These are phyloP conservation scores for Sordariomycetes sp. DNA, from an alignment of 2,329 filamentous ascomycete genomes.

Conservation along the genomic window DNA sequence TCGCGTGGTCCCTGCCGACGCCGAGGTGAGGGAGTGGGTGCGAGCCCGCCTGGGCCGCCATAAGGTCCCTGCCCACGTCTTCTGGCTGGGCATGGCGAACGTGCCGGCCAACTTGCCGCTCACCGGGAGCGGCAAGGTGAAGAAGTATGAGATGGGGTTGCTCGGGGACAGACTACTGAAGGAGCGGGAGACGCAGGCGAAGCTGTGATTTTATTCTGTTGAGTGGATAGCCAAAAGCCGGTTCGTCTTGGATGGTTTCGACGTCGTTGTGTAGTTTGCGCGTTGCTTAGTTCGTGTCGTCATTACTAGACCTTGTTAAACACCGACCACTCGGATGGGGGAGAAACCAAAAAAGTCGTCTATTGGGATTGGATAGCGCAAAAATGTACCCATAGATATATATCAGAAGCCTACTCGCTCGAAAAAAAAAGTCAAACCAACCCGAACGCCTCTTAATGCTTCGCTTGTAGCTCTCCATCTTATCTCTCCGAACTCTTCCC, in stretches of 20 bases:
- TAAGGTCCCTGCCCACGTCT: constrained; percentile 63
- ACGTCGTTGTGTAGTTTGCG: background rate
- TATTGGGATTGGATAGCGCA: background rate
- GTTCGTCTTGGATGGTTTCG: background rate
- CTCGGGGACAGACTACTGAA: constrained; percentile 43
- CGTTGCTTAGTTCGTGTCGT: background rate
- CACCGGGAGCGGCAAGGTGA: constrained; percentile 63
- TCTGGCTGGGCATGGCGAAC: constrained; percentile 58
- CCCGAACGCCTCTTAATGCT: background rate
- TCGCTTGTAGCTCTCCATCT: background rate
- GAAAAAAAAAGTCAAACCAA: background rate
- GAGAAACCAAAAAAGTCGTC: background rate
- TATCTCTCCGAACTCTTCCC: background rate
- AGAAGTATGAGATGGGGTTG: constrained; percentile 54
- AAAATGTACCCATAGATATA: background rate
- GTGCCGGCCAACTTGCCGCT: constrained; percentile 46
- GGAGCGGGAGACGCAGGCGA: constrained; percentile 32
- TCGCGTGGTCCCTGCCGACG: constrained; percentile 27
- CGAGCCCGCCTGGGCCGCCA: constrained; percentile 50
- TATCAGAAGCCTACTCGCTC: background rate
- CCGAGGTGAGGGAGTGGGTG: constrained; percentile 53
- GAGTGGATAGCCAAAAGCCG: background rate
- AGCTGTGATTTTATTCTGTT: constrained; percentile 22
- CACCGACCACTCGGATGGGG: background rate
- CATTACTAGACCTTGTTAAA: background rate